A percentile compares a stretch with the other conserved stretches of the same genome.
Conservation (phyloP, 805 yeast species). For the Komagataella pseudopastoris region DNA sequence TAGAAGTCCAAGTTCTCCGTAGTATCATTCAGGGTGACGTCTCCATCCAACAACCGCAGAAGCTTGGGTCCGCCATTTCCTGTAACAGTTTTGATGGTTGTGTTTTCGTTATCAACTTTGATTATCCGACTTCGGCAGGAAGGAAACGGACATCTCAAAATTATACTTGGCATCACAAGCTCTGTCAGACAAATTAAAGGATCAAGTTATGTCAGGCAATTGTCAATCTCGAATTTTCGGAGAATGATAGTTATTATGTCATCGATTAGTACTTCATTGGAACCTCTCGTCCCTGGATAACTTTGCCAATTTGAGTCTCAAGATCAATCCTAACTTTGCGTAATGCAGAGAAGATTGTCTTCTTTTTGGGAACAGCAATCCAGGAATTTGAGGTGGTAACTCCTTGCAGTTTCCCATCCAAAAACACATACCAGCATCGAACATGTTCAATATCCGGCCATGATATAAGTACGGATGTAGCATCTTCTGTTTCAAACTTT, state of each 20-base stretch:
- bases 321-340: neutral
- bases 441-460: neutral
- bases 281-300: neutral
- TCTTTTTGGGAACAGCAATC: neutral
- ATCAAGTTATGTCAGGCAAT: neutral
- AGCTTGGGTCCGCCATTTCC: neutral
- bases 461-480: too few species aligned
- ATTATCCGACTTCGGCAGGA: neutral
- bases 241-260: neutral
- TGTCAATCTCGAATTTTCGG: neutral
- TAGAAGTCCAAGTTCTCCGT: slow-evolving; percentile 18
- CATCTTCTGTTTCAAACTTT: too few species aligned
- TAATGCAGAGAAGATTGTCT: neutral
- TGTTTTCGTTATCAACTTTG: neutral
- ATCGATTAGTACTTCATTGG: neutral
- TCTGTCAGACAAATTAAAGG: neutral
- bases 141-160: neutral
- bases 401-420: neutral
- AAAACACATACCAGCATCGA: neutral
- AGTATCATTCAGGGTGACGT: neutral
- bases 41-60: neutral
- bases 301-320: neutral
- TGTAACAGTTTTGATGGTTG: neutral
- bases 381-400: neutral
- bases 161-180: neutral